These are phyloP conservation scores for Suaeda aralocaspica DNA, from an alignment of 148 eudicot genomes.

Conservation along the genomic window DNA sequence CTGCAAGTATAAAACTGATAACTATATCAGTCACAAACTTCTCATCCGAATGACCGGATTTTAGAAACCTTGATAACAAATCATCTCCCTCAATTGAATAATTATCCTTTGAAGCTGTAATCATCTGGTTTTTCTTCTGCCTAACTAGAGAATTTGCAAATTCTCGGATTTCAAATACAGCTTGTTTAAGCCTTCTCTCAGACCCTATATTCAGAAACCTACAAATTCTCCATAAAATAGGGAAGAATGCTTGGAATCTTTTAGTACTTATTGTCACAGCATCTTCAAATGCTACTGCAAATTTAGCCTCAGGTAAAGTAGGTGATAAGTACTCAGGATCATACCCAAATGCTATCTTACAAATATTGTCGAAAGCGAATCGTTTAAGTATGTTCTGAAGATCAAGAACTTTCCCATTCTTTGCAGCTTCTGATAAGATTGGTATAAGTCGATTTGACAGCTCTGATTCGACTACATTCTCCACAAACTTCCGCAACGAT, in stretches of 20 bases:
- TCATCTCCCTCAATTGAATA: constrained; percentile 7
- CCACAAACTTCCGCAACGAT: constrained; percentile 36
- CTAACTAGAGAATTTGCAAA: constrained; percentile 15
- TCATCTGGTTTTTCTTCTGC: not conserved
- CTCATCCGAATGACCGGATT: constrained; percentile 33
- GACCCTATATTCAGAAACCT: constrained; percentile 38
- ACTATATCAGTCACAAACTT: constrained; percentile 30
- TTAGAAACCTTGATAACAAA: constrained; percentile 36
- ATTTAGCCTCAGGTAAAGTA: constrained; percentile 24
- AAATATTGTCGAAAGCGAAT: constrained; percentile 28
- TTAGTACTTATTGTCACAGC: constrained; percentile 21
- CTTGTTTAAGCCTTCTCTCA: constrained; percentile 29
- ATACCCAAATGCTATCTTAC: constrained; percentile 36
- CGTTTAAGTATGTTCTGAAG: constrained; percentile 20
- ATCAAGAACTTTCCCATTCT: no score
- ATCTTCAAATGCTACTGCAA: constrained; percentile 37
- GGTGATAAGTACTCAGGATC: no score
- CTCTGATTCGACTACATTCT: constrained; percentile 34
- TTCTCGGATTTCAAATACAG: constrained; percentile 17
- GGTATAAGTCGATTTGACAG: constrained; percentile 33
- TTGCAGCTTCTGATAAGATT: no score
- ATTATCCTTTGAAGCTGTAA: not conserved
- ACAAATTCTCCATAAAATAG: constrained; percentile 29
- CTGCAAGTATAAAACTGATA: constrained; percentile 39
- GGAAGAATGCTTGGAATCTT: constrained; percentile 24